phyloP scores from a whole-genome alignment of 1,284 basidiomycete species.

The Puccinia triticina region DNA sequence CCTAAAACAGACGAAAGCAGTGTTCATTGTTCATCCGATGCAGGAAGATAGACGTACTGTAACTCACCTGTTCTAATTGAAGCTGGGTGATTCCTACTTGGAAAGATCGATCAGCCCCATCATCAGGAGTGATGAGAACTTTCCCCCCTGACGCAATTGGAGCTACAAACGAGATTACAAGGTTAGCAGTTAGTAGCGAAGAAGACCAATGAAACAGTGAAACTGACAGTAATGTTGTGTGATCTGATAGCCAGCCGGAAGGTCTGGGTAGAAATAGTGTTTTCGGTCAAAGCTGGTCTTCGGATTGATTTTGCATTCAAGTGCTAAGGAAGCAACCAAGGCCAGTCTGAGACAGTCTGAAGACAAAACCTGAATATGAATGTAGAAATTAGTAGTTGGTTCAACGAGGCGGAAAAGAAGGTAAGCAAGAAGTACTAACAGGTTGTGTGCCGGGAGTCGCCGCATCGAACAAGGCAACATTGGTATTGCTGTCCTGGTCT shows the following conservation, averaged over 20 bases:
- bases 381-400: neutral
- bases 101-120: constrained; percentile 57
- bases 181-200: constrained; percentile 35
- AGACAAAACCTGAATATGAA: neutral
- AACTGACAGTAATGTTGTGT: constrained; percentile 84
- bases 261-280: constrained; percentile 96
- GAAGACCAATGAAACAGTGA: neutral
- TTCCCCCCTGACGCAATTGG: constrained; percentile 77
- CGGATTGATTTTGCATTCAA: constrained; percentile 72
- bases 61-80: constrained; percentile 84
- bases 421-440: constrained; percentile 64
- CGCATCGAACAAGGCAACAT: constrained; percentile 82
- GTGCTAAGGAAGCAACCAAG: constrained; percentile 77
- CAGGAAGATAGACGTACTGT: neutral
- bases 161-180: constrained; percentile 63
- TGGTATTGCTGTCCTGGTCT: constrained; percentile 70
- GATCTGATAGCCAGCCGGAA: constrained; percentile 93
- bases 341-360: constrained; percentile 68
- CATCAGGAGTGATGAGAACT: constrained; percentile 64
- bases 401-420: neutral
- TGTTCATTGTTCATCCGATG: neutral
- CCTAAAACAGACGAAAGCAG: constrained; percentile 64
- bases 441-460: constrained; percentile 91
- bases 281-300: constrained; percentile 91
- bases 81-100: constrained; percentile 84